Evolutionary conservation across 495 filamentous ascomycete species (phyloP).

Genomic region (Penicillium malachiteum): DNA sequence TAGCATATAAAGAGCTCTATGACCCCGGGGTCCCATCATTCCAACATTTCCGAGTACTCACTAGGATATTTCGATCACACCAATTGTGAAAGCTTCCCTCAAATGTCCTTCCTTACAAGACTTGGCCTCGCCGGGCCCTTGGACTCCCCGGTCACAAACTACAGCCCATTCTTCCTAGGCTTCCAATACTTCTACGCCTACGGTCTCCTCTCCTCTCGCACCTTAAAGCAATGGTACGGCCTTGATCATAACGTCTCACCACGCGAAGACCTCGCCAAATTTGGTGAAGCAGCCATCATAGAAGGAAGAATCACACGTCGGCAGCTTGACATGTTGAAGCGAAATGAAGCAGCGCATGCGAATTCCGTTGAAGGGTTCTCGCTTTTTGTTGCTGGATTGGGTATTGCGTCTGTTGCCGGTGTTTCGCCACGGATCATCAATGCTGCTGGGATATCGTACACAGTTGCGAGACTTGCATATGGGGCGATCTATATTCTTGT

Average conservation of each 20-base stretch:
- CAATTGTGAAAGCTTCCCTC: too few relatives aligned
- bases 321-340: conserved; percentile 44
- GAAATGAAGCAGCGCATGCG: conserved; percentile 47
- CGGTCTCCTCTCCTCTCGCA: conserved; percentile 45
- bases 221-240: conserved; percentile 45
- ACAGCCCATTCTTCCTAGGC: conserved; percentile 39
- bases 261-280: conserved; percentile 43
- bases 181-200: conserved; percentile 52
- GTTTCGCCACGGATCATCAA: conserved; percentile 22
- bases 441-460: conserved; percentile 25
- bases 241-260: conserved; percentile 52
- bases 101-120: neutral
- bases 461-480: conserved; percentile 21
- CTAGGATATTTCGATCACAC: too few relatives aligned
- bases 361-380: conserved; percentile 48
- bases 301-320: conserved; percentile 46
- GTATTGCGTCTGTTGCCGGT: conserved; percentile 23
- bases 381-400: conserved; percentile 21
- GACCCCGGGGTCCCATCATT: too few relatives aligned
- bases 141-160: conserved; percentile 18
- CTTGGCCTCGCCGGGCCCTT: neutral
- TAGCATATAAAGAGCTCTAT: neutral
- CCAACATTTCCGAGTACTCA: too few relatives aligned
- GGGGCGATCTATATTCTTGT: conserved; percentile 24
- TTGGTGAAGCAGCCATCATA: conserved; percentile 44